phyloP scores from a whole-genome alignment of 2,329 filamentous ascomycete genomes.

The Rutstroemia sp. region DNA sequence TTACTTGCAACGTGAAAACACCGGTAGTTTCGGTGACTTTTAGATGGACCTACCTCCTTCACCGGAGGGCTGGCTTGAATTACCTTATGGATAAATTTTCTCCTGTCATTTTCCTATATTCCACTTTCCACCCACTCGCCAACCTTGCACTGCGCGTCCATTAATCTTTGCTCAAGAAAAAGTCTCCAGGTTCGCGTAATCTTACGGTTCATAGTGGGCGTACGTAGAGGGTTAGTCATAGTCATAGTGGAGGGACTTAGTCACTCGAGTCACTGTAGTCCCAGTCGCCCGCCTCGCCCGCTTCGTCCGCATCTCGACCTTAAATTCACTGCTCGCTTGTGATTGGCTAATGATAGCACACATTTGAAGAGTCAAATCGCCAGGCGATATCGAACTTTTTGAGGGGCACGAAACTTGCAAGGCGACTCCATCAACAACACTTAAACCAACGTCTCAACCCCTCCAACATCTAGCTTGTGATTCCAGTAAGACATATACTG shows the following conservation, averaged over 20 bases:
- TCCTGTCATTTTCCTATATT: too few relatives aligned
- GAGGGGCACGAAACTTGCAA: slow-evolving; percentile 9
- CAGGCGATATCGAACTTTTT: slow-evolving; percentile 13
- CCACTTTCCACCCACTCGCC: too few relatives aligned
- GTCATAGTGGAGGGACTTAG: too few relatives aligned
- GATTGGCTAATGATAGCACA: slow-evolving; percentile 8
- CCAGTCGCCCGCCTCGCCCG: slow-evolving; percentile 1
- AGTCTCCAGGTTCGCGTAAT: too few relatives aligned
- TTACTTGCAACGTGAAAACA: too few relatives aligned
- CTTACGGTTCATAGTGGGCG: too few relatives aligned
- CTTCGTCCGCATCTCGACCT: neutral
- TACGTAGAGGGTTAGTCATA: too few relatives aligned
- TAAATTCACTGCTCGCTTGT: slow-evolving; percentile 1
- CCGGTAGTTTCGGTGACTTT: too few relatives aligned
- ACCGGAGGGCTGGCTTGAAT: neutral
- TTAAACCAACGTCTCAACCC: neutral
- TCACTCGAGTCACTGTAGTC: neutral
- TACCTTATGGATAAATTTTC: neutral
- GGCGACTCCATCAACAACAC: neutral
- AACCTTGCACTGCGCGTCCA: too few relatives aligned
- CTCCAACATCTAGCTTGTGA: neutral
- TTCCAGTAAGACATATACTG: slow-evolving; percentile 1
- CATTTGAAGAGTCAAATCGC: slow-evolving; percentile 9
- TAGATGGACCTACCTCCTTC: too few relatives aligned
- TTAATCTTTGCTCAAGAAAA: too few relatives aligned